Evolutionary conservation across 371 early-diverging fungal species (phyloP), one percentile per base, ranked within the genome.

Genomic region (Lichtheimia hyalospora): DNA sequence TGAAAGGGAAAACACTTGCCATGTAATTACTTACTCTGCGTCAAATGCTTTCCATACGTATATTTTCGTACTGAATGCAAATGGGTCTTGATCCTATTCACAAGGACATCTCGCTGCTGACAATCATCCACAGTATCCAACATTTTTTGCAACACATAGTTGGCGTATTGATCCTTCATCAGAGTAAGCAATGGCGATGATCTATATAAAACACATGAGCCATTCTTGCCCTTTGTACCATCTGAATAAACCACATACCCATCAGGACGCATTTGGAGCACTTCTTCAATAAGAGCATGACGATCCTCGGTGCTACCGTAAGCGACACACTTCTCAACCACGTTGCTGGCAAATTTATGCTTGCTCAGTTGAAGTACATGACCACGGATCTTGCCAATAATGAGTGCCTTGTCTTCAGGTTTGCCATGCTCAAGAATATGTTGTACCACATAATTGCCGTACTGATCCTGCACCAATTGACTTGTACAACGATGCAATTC

Each of bases 101-200:
- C 82, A 20, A 98, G 77, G 4, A 91, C 58, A 54, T 93, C 93
- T 21, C 92, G 83, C 77, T 96, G 95, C 18, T 88, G 86, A 1
- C 89, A 94, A 64, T 92, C 92, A 52, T 62, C 62, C 3, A 93
- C 94, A 25, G 96, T 95, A 70, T 99, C 99, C 43, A 98, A 79
- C 94, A 99, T 96, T 73, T 98, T 97, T 74, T 99, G 99, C 20
- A 99, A 96, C 8, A 99, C 99, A 75, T 99, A 99, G 80, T 99
- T 99, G 55, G 99, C 99, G 78, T 94, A 99, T 82, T 98, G 99
- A 78, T 99, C 99, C 73, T 93, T 95, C 96, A 99, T 98, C 92
- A 96, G 94, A 13, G 89, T 74, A 67, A 96, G 85, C 60, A 95
- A 70, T 15, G 95, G 93, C 57, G 88, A 88, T 0, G 89, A 85